Conservation (phyloP, 768 basidiomycete genomes). For the Kwoniella europaea region DNA sequence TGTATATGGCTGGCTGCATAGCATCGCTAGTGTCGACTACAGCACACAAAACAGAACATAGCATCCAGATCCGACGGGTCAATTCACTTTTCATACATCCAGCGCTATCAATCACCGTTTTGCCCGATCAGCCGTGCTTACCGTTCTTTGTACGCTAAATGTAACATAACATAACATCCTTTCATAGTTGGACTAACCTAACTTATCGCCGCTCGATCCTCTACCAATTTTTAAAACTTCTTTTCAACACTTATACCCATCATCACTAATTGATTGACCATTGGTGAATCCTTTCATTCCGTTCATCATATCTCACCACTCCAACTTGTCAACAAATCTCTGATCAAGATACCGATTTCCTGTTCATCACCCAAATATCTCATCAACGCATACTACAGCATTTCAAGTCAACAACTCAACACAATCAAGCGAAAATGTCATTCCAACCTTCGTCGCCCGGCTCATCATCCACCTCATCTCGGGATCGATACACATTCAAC, state of each 20-base stretch:
- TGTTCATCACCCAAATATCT: background rate
- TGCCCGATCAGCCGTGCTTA: no score
- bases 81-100: no score
- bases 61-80: no score
- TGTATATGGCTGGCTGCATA: no score
- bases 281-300: background rate
- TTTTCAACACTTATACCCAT: background rate
- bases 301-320: background rate
- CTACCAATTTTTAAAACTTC: background rate
- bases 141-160: no score
- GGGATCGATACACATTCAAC: background rate
- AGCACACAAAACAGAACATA: no score
- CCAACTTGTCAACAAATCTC: no score
- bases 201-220: background rate
- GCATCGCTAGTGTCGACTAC: no score
- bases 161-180: no score
- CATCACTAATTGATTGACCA: background rate
- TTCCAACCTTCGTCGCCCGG: background rate
- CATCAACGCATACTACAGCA: background rate
- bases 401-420: background rate
- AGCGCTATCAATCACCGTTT: no score
- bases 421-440: background rate
- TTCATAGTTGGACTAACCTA: no score
- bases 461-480: conserved; percentile 3
- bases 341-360: no score